phyloP scores from a whole-genome alignment of 345 rosid species.

The Theobroma cacao region DNA sequence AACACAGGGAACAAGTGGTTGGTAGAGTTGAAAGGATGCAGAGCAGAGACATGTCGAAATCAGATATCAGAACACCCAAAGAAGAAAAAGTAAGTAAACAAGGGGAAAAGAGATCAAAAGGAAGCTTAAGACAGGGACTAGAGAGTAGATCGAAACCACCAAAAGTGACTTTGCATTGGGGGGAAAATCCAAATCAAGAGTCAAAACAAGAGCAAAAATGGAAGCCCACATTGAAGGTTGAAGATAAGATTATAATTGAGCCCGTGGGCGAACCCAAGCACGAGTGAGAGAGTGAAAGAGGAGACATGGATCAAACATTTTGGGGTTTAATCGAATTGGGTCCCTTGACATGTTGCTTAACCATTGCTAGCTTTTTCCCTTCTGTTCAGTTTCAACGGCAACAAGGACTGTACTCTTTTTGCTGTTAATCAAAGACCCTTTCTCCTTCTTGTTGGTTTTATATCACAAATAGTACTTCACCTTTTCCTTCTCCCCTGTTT shows the following conservation, averaged over 20 bases:
- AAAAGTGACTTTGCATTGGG: not conserved
- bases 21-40: not conserved
- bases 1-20: not conserved
- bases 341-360: constrained; percentile 15
- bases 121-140: not conserved
- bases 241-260: constrained; percentile 31
- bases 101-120: not conserved
- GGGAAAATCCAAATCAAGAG: constrained; percentile 23
- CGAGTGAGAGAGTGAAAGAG: not conserved
- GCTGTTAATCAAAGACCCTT: no score
- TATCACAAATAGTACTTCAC: no score
- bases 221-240: constrained; percentile 18
- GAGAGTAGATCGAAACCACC: not conserved
- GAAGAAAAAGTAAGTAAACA: not conserved
- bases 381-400: not conserved
- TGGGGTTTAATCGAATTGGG: constrained; percentile 15
- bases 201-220: constrained; percentile 26
- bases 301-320: constrained; percentile 29
- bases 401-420: not conserved
- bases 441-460: no score
- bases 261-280: constrained; percentile 20
- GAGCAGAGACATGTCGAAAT: constrained; percentile 4
- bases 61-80: not conserved
- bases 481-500: no score
- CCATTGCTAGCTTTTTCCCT: not conserved